Percentiles rank a stretch among this genome's conserved stretches.
phyloP scores from a whole-genome alignment of 305 asterid genomes.

The Fraxinus latifolia region DNA sequence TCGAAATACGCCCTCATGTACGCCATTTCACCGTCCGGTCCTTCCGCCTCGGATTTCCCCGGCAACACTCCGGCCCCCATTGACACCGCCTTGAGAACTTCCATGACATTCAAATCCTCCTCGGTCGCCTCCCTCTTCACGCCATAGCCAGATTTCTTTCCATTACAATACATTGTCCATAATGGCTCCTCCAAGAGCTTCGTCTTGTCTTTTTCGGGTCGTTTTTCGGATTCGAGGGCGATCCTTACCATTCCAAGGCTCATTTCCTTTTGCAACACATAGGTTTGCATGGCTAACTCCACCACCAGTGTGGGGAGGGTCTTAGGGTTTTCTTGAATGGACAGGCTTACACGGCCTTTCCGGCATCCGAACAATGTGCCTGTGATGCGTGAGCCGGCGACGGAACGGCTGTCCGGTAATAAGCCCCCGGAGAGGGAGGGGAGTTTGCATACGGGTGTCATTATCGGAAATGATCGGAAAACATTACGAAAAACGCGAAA shows the following conservation, averaged over 20 bases:
- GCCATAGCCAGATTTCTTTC: conserved; percentile 70
- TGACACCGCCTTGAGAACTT: conserved; percentile 67
- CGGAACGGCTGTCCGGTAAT: conserved; percentile 38
- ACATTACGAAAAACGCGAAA: conserved; percentile 62
- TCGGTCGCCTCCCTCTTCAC: conserved; percentile 57
- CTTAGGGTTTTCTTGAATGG: conserved; percentile 70
- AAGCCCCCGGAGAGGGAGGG: conserved; percentile 65
- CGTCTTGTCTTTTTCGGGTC: conserved; percentile 36
- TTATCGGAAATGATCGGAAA: conserved; percentile 78
- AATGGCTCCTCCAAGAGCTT: conserved; percentile 70
- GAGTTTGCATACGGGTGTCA: conserved; percentile 57
- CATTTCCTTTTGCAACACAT: conserved; percentile 71
- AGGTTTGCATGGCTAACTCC: conserved; percentile 81
- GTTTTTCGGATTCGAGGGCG: conserved; percentile 79
- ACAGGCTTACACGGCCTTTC: conserved; percentile 76
- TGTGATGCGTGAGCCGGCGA: conserved; percentile 38
- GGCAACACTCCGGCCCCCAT: conserved; percentile 96
- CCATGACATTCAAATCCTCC: conserved; percentile 86
- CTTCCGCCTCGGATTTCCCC: conserved; percentile 53
- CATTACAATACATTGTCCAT: conserved; percentile 81
- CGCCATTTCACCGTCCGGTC: conserved; percentile 72
- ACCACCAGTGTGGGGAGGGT: conserved; percentile 66
- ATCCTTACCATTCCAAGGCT: conserved; percentile 75
- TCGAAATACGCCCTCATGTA: conserved; percentile 82
- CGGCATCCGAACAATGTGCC: conserved; percentile 80